Base-by-base conservation (phyloP, 2,329 filamentous ascomycete species). In the Ophiobolus disseminans region DNA sequence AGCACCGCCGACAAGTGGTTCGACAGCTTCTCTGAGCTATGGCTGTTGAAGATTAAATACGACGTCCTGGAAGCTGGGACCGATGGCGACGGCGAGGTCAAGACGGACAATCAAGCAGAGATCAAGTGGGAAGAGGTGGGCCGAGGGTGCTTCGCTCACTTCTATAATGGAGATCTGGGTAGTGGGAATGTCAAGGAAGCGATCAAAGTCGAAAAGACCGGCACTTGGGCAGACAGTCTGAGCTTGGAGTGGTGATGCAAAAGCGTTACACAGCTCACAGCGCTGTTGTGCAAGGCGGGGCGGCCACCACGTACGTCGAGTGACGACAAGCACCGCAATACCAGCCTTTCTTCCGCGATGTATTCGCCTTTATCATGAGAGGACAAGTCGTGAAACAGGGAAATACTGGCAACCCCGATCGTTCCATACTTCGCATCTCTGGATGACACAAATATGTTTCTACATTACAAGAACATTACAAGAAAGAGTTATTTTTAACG, bases 151-250 rank as follows among this genome's bases (percentile, higher is more conserved):
- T 86, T 83, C 57, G 80, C 84, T 42, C 85, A 87, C 61, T 65
- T 86, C 28, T 85, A 85, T 62, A 80, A 78, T 3, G 65, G 51
- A 40, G 82, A 82, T 58, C 78, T 87, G 62, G 83, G 84, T 7
- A 73, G 58, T 7, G 74, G 69, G 2, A 80, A 86, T 48, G 75
- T 86, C 9, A 74, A 78, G 28, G 76, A 74, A 10, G 69, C 74
- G 3, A 66, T 75, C 54, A 75, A 75, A 55, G 82, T 85, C 50
- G 65, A 70, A 36, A 78, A 78, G 45, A 61, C 62, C n/a, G 74
- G 77, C 63, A 75, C 57, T 8, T 86, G 84, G 84, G 66, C 64
- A 8, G 76, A 64, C 19, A 65, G 54, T 23, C 45, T 72, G 61
- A 51, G 50, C 20, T 48, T 70, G 35, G 65, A 69, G 44, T 70